Percentiles rank a stretch among this genome's conserved stretches.
phyloP scores from a whole-genome alignment of 2,329 filamentous ascomycete species.

The Arthrobotrys conoides region DNA sequence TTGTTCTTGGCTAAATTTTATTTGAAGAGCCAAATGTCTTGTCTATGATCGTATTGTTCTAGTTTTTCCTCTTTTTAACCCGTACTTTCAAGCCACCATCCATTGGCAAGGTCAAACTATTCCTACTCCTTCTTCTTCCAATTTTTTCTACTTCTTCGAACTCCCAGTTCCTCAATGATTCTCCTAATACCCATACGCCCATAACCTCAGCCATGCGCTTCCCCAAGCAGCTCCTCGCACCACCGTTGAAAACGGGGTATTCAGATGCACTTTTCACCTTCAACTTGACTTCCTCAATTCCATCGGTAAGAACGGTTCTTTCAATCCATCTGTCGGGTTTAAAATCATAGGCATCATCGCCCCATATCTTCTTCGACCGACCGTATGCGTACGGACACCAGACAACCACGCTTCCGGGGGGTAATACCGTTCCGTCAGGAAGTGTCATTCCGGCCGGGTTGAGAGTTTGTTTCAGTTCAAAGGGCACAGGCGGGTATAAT shows the following conservation, averaged over 20 bases:
- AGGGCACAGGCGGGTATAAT: slow-evolving; percentile 76
- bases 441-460: slow-evolving; percentile 34
- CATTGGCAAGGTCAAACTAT: slow-evolving; percentile 57
- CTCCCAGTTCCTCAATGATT: slow-evolving; percentile 52
- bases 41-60: not conserved
- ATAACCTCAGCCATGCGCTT: slow-evolving; percentile 58
- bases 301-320: not conserved
- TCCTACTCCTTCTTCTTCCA: slow-evolving; percentile 53
- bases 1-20: not conserved
- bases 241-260: slow-evolving; percentile 57
- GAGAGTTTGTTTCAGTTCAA: slow-evolving; percentile 77
- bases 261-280: slow-evolving; percentile 44
- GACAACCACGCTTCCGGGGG: slow-evolving; percentile 72
- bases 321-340: slow-evolving; percentile 68
- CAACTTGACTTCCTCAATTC: slow-evolving; percentile 27
- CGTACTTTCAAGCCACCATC: slow-evolving; percentile 54
- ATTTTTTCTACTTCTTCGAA: slow-evolving; percentile 58
- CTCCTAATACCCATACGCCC: slow-evolving; percentile 56
- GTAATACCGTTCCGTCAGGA: slow-evolving; percentile 75
- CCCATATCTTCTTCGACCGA: slow-evolving; percentile 69
- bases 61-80: slow-evolving; percentile 35
- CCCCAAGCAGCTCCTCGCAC: slow-evolving; percentile 58
- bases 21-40: not conserved
- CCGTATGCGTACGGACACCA: slow-evolving; percentile 78
- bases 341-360: slow-evolving; percentile 67